Conservation (phyloP, 495 filamentous ascomycete species). For the Penicillium steckii region DNA sequence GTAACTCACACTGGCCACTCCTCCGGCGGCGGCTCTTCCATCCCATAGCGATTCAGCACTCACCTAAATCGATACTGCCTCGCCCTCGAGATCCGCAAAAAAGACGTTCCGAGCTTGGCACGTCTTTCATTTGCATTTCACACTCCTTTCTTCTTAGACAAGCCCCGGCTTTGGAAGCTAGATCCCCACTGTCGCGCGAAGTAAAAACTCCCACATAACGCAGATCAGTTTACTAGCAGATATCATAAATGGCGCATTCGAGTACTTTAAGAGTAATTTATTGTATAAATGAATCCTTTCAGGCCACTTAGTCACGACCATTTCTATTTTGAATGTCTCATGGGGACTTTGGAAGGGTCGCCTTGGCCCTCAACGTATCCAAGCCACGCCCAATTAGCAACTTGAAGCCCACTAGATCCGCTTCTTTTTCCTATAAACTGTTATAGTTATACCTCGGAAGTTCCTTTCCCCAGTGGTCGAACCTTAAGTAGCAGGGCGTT, state of each 20-base stretch:
- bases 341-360: not conserved
- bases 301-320: not conserved
- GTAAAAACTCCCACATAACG: constrained; percentile 4
- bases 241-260: no score
- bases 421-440: not conserved
- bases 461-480: not conserved
- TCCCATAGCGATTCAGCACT: no score
- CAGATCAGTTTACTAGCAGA: not conserved
- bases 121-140: no score
- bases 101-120: no score
- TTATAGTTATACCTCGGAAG: not conserved
- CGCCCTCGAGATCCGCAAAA: not conserved
- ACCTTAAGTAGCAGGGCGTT: not conserved
- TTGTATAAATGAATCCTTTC: not conserved
- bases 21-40: no score
- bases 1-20: no score
- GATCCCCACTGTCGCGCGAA: no score
- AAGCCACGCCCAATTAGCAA: not conserved
- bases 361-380: not conserved
- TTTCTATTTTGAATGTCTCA: not conserved
- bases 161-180: no score
- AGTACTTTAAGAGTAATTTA: no score
- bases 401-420: not conserved
- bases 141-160: no score
- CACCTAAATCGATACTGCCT: no score